A percentile compares a stretch with the other conserved stretches of the same genome.
These are phyloP conservation scores for Shiraia sp. DNA, from an alignment of 2,329 filamentous ascomycete species.

Conservation along the genomic window DNA sequence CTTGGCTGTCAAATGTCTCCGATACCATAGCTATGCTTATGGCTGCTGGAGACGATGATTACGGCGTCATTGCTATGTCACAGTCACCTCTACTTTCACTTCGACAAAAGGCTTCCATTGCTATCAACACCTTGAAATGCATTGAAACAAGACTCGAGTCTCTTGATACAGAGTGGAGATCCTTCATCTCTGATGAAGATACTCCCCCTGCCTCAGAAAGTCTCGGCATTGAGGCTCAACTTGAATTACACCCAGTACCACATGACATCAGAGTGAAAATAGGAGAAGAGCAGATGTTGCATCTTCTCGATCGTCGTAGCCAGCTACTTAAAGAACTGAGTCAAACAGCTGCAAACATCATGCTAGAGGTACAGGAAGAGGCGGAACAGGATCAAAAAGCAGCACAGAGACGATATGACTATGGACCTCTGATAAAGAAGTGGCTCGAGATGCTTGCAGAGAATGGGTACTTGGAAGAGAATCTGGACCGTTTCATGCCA, in stretches of 20 bases:
- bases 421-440: conserved; percentile 67
- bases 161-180: conserved; percentile 50
- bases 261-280: conserved; percentile 17
- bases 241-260: conserved; percentile 17
- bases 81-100: conserved; percentile 63
- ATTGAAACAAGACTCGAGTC: conserved; percentile 47
- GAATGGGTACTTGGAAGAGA: conserved; percentile 59
- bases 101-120: conserved; percentile 47
- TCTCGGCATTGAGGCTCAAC: conserved; percentile 18
- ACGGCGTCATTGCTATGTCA: conserved; percentile 76
- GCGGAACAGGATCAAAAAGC: conserved; percentile 59
- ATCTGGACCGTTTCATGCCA: conserved; percentile 28
- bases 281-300: conserved; percentile 17
- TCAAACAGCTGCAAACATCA: conserved; percentile 46
- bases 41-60: conserved; percentile 68
- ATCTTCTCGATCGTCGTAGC: conserved; percentile 24
- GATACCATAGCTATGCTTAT: conserved; percentile 71
- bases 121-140: conserved; percentile 50
- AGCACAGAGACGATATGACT: conserved; percentile 65
- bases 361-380: conserved; percentile 53
- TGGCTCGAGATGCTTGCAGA: conserved; percentile 73
- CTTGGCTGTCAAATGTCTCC: conserved; percentile 70
- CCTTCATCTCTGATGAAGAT: conserved; percentile 37
- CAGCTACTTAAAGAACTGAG: conserved; percentile 16
- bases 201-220: conserved; percentile 20